phyloP scores from a whole-genome alignment of 768 basidiomycete species.

The Phanerochaete sordida region DNA sequence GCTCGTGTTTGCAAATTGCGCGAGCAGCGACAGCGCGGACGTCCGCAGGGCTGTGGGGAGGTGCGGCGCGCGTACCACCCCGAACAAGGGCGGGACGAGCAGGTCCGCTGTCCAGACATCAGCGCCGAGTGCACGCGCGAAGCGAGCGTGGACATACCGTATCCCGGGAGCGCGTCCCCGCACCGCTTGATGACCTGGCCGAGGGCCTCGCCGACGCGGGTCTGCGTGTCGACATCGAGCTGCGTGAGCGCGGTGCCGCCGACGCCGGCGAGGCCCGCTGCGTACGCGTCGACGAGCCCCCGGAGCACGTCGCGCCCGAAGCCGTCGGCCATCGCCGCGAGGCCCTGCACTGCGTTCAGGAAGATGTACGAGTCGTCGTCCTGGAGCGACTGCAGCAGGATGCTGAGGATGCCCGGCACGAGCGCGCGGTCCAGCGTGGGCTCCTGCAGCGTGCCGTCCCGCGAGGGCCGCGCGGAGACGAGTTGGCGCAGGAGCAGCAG shows the following conservation, averaged over 20 bases:
- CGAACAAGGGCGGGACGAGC: conserved; percentile 70
- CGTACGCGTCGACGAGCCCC: conserved; percentile 65
- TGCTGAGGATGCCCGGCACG: conserved; percentile 78
- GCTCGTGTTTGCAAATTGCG: conserved; percentile 66
- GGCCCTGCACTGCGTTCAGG: conserved; percentile 86
- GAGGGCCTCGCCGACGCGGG: conserved; percentile 84
- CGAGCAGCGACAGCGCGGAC: conserved; percentile 67
- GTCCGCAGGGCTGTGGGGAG: conserved; percentile 73
- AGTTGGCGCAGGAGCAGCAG: conserved; percentile 79
- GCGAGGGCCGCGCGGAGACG: conserved; percentile 34
- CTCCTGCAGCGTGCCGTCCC: conserved; percentile 3
- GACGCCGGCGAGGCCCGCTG: conserved; percentile 47
- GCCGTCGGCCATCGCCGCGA: conserved; percentile 79
- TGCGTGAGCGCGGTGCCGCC: conserved; percentile 42
- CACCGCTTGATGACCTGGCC: conserved; percentile 70
- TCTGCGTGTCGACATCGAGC: conserved; percentile 68
- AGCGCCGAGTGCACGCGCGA: conserved; percentile 13
- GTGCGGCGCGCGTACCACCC: conserved; percentile 51
- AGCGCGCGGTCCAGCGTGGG: conserved; percentile 55
- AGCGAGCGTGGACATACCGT: conserved; percentile 46
- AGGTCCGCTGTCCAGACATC: conserved; percentile 47
- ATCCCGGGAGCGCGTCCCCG: conserved; percentile 62
- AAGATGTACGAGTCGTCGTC: conserved; percentile 97
- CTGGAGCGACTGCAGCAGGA: conserved; percentile 81
- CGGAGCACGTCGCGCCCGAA: conserved; percentile 72